Percentiles rank a stretch among this genome's conserved stretches.
phyloP scores from a whole-genome alignment of 495 filamentous ascomycete species.

The Penicillium maclennaniae region DNA sequence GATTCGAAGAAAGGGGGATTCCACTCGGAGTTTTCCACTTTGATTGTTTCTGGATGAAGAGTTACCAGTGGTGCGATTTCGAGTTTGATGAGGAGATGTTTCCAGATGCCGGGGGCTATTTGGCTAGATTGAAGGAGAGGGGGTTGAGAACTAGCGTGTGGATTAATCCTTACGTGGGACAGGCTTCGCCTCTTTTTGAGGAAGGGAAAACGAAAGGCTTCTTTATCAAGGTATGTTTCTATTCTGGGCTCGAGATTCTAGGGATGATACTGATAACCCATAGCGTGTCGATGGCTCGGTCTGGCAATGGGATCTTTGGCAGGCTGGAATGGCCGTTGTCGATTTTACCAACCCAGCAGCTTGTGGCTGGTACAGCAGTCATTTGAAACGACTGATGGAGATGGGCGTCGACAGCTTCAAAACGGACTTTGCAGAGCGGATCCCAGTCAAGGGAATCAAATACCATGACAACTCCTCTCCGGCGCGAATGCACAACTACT shows the following conservation, averaged over 20 bases:
- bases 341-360: slow-evolving; percentile 72
- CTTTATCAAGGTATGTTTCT: slow-evolving; percentile 50
- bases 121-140: slow-evolving; percentile 58
- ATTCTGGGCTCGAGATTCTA: too few relatives aligned
- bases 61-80: slow-evolving; percentile 73
- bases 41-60: slow-evolving; percentile 64
- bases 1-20: slow-evolving; percentile 61
- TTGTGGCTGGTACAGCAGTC: slow-evolving; percentile 54
- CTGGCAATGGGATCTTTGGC: slow-evolving; percentile 74
- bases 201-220: slow-evolving; percentile 64
- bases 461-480: slow-evolving; percentile 58
- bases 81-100: slow-evolving; percentile 66
- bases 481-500: slow-evolving; percentile 70
- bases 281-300: slow-evolving; percentile 62
- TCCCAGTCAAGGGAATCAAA: slow-evolving; percentile 57
- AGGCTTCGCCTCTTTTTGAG: slow-evolving; percentile 61
- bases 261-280: not conserved
- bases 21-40: slow-evolving; percentile 70
- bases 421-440: slow-evolving; percentile 71
- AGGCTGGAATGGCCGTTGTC: slow-evolving; percentile 69
- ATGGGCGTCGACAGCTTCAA: slow-evolving; percentile 68
- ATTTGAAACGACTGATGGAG: slow-evolving; percentile 58
- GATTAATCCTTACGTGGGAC: slow-evolving; percentile 69
- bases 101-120: slow-evolving; percentile 60
- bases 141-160: slow-evolving; percentile 64